These are phyloP conservation scores for Elongisporangium anandrum DNA, from an alignment of 352 stramenopile species.

Conservation along the genomic window DNA sequence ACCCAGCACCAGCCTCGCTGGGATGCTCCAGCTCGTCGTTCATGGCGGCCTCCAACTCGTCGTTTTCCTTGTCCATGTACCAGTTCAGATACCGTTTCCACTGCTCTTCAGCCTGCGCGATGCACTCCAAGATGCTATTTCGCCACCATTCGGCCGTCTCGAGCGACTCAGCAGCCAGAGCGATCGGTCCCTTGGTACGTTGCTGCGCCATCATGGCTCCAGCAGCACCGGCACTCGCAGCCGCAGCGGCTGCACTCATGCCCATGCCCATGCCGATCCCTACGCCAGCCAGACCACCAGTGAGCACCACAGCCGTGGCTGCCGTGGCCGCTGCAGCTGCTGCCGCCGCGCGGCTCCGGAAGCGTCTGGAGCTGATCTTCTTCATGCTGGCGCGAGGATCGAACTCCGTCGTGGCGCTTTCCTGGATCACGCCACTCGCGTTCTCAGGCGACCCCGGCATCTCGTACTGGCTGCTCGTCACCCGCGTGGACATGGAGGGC, in stretches of 20 bases:
- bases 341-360: slow-evolving; percentile 57
- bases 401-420: slow-evolving; percentile 19
- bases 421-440: slow-evolving; percentile 5
- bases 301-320: slow-evolving; percentile 74
- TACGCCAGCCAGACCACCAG: slow-evolving; percentile 68
- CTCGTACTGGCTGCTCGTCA: slow-evolving; percentile 12
- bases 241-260: slow-evolving; percentile 70
- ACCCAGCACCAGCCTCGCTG: background rate
- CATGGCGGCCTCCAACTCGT: slow-evolving; percentile 15
- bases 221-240: slow-evolving; percentile 65
- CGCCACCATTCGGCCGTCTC: slow-evolving; percentile 85
- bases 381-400: slow-evolving; percentile 44
- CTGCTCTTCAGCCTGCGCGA: slow-evolving; percentile 78
- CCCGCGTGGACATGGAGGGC: slow-evolving; percentile 11
- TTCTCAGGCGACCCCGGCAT: slow-evolving; percentile 18
- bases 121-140: slow-evolving; percentile 82
- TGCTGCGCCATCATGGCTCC: slow-evolving; percentile 70
- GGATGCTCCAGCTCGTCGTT: slow-evolving; percentile 15
- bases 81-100: slow-evolving; percentile 84
- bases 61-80: slow-evolving; percentile 81
- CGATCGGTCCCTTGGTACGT: slow-evolving; percentile 65
- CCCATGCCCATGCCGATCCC: slow-evolving; percentile 79
- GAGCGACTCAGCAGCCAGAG: slow-evolving; percentile 73
- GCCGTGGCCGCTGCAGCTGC: slow-evolving; percentile 69
- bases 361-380: slow-evolving; percentile 43